Evolutionary conservation across 2,329 filamentous ascomycete genomes (phyloP).

Genomic region (Corynespora cassiicola): DNA sequence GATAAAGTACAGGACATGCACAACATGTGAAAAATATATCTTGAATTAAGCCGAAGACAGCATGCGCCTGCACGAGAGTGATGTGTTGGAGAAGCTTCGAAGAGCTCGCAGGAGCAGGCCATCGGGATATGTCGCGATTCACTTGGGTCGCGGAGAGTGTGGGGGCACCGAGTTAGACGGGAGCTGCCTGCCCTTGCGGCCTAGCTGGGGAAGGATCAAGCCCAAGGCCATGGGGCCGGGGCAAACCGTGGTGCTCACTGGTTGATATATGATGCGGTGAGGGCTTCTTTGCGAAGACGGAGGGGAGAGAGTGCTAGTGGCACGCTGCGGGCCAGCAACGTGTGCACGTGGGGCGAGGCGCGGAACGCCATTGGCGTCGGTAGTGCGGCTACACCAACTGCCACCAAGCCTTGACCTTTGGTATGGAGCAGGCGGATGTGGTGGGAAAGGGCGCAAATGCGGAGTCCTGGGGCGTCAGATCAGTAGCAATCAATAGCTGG

Average conservation of each 20-base stretch:
- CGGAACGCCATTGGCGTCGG: slow-evolving; percentile 18
- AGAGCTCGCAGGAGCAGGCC: slow-evolving; percentile 7
- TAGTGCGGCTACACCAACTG: too few species aligned
- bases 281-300: slow-evolving; percentile 16
- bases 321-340: slow-evolving; percentile 7
- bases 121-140: slow-evolving; percentile 28
- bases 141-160: slow-evolving; percentile 21
- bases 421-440: too few species aligned
- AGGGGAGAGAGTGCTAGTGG: slow-evolving; percentile 7
- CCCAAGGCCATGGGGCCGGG: slow-evolving; percentile 30
- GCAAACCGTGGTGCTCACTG: slow-evolving; percentile 18
- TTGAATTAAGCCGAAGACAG: neutral
- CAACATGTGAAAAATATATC: too few species aligned
- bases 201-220: slow-evolving; percentile 11
- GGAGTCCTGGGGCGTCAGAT: too few species aligned
- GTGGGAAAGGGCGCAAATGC: neutral
- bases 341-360: slow-evolving; percentile 18
- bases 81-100: slow-evolving; percentile 1
- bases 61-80: neutral
- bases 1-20: slow-evolving; percentile 16
- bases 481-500: too few species aligned
- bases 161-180: slow-evolving; percentile 24
- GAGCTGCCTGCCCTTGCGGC: slow-evolving; percentile 15
- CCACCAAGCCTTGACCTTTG: too few species aligned
- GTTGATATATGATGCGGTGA: slow-evolving; percentile 15